These are phyloP conservation scores for Phytophthora hybrid DNA, from an alignment of 352 stramenopile species.

Conservation along the genomic window DNA sequence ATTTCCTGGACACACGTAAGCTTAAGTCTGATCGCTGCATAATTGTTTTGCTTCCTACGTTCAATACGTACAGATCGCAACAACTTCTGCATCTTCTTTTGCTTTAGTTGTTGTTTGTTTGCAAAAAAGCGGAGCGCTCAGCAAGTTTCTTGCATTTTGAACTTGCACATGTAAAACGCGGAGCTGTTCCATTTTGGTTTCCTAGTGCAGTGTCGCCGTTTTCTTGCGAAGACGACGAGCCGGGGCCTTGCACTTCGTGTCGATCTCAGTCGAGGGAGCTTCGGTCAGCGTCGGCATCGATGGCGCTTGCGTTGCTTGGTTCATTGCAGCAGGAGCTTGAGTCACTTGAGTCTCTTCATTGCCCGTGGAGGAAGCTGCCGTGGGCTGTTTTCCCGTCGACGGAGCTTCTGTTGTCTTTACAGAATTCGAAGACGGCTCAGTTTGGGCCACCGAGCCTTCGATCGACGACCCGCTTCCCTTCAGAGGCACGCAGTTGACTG, in stretches of 20 bases:
- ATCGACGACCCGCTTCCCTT: slow-evolving; percentile 19
- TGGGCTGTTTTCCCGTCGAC: slow-evolving; percentile 7
- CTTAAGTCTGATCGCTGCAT: no score
- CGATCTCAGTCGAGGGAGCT: not conserved
- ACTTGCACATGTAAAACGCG: no score
- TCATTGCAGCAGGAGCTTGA: not conserved
- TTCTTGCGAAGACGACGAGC: slow-evolving; percentile 18
- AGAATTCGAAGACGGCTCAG: not conserved
- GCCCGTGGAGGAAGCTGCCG: slow-evolving; percentile 4
- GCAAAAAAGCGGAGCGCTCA: no score
- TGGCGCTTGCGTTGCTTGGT: not conserved
- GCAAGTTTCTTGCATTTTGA: no score
- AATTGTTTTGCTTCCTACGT: no score
- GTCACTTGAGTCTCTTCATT: not conserved
- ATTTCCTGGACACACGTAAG: no score
- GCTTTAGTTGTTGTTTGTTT: no score
- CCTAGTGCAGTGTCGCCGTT: not conserved
- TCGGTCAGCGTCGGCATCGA: not conserved
- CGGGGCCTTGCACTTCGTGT: slow-evolving; percentile 11
- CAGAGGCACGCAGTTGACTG: slow-evolving; percentile 35
- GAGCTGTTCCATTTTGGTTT: no score
- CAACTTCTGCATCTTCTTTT: no score
- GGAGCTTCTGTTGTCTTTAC: not conserved
- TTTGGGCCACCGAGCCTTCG: not conserved
- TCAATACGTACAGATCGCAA: no score